Conservation (phyloP, 805 yeast genomes). For the Wickerhamomyces chambardii region DNA sequence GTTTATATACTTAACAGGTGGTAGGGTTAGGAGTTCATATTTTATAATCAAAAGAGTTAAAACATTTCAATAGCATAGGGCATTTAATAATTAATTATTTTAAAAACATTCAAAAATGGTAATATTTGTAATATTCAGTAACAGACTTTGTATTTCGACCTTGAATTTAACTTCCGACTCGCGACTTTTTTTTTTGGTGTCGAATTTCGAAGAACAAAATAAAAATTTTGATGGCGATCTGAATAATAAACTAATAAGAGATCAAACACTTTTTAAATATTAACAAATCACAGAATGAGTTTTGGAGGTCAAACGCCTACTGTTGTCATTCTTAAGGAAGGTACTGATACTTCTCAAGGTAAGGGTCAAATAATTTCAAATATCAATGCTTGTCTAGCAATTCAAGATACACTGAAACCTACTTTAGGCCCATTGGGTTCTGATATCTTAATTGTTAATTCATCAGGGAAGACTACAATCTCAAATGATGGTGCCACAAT, state of each 20-base stretch:
- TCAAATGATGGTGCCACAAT: slow-evolving; percentile 99
- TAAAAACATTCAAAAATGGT: no score
- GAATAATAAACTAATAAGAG: no score
- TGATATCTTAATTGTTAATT: slow-evolving; percentile 82
- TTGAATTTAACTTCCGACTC: no score
- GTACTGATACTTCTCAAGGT: slow-evolving; percentile 96
- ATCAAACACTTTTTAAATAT: no score
- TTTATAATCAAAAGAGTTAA: no score
- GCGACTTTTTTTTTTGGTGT: no score
- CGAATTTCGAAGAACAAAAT: not conserved
- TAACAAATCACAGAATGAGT: slow-evolving; percentile 63
- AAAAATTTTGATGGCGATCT: not conserved
- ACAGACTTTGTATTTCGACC: no score
- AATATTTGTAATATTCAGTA: no score
- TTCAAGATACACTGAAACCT: slow-evolving; percentile 90
- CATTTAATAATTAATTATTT: no score
- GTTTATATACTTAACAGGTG: no score
- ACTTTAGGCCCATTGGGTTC: slow-evolving; percentile 97
- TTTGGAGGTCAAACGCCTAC: slow-evolving; percentile 94
- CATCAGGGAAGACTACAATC: slow-evolving; percentile 82
- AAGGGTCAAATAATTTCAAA: slow-evolving; percentile 91
- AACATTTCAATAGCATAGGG: no score
- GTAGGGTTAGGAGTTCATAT: no score
- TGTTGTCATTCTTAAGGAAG: slow-evolving; percentile 96
- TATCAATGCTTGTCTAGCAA: slow-evolving; percentile 94